A percentile compares a stretch with the other conserved stretches of the same genome.
These are phyloP conservation scores for Sugiyamaella mastotermitis DNA, from an alignment of 805 yeast species.

Conservation along the genomic window DNA sequence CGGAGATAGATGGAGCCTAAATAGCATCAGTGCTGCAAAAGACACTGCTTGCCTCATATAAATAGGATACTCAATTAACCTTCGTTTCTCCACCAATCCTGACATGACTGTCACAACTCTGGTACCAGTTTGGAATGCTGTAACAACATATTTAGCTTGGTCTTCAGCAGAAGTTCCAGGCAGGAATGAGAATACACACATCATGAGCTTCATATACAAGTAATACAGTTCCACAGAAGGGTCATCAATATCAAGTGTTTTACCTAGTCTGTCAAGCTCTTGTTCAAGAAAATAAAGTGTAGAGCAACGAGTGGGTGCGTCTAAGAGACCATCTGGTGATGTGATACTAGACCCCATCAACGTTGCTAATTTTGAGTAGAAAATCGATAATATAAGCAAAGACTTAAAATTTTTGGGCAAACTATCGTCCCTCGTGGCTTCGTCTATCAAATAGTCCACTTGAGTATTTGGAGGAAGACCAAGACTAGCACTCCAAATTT, in stretches of 20 bases:
- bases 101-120: conserved; percentile 74
- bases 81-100: conserved; percentile 57
- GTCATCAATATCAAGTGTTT: conserved; percentile 51
- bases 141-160: conserved; percentile 76
- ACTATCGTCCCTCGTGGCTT: conserved; percentile 58
- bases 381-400: conserved; percentile 65
- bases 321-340: conserved; percentile 83
- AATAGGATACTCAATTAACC: conserved; percentile 78
- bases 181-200: conserved; percentile 82
- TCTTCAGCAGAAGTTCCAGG: conserved; percentile 76
- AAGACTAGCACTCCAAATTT: conserved; percentile 80
- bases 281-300: conserved; percentile 70
- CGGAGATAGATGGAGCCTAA: conserved; percentile 77
- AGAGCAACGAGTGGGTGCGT: conserved; percentile 75
- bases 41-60: conserved; percentile 83
- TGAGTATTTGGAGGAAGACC: conserved; percentile 86
- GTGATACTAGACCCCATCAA: conserved; percentile 84
- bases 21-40: conserved; percentile 65
- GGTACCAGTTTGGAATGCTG: conserved; percentile 76
- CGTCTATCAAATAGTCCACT: conserved; percentile 76
- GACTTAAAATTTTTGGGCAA: conserved; percentile 70
- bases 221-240: conserved; percentile 70
- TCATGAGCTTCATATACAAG: conserved; percentile 69
- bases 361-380: conserved; percentile 75
- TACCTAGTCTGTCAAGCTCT: conserved; percentile 68